Evolutionary conservation across 2,329 filamentous ascomycete genomes (phyloP).

Genomic region (Anisogramma anomala): DNA sequence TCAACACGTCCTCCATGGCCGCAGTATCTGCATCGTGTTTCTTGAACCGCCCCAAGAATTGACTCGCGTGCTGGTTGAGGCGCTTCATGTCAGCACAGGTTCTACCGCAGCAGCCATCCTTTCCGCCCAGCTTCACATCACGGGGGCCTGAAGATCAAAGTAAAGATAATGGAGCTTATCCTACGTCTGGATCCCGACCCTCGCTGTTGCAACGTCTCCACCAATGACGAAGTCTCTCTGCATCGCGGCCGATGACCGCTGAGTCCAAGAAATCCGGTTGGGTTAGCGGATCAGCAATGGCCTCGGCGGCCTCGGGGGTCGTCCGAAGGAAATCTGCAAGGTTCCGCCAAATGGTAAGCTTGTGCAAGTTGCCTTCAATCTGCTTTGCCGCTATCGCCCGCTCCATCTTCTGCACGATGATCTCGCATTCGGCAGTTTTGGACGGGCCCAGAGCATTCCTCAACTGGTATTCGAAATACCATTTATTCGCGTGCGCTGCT

Average conservation of each 20-base stretch:
- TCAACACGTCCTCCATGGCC: not conserved
- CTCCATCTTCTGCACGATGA: not conserved
- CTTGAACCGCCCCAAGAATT: not conserved
- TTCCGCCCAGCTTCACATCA: too few relatives aligned
- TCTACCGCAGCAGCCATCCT: too few relatives aligned
- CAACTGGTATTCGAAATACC: too few relatives aligned
- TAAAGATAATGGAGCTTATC: too few relatives aligned
- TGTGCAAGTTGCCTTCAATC: not conserved
- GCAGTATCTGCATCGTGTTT: not conserved
- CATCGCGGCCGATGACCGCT: not conserved
- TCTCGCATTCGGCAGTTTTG: not conserved
- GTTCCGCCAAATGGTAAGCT: not conserved
- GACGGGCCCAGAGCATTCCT: not conserved
- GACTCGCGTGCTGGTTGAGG: not conserved
- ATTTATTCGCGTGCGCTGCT: too few relatives aligned
- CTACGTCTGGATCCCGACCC: slow-evolving; percentile 2
- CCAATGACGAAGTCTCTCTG: too few relatives aligned
- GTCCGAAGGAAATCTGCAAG: not conserved
- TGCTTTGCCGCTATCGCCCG: not conserved
- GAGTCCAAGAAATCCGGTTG: too few relatives aligned
- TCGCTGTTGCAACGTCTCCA: not conserved
- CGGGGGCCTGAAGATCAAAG: too few relatives aligned
- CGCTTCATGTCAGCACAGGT: not conserved
- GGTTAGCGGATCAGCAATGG: not conserved
- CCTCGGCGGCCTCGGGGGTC: not conserved